A percentile compares a stretch with the other conserved stretches of the same genome.
Evolutionary conservation across 495 filamentous ascomycete species (phyloP).

Genomic region (Pseudomonodictys pantanalensis): DNA sequence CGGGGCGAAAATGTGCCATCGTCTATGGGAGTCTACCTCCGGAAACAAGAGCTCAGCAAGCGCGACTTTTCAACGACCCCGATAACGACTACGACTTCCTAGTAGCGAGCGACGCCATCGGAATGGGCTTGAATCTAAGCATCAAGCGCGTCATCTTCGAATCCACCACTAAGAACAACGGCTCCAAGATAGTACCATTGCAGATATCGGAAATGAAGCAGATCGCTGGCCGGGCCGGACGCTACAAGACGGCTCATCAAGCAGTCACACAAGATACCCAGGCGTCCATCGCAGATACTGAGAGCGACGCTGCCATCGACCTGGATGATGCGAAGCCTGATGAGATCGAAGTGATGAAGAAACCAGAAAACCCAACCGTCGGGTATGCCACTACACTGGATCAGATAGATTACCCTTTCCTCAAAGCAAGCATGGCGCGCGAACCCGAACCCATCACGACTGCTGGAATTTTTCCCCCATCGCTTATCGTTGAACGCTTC

Average conservation of each 20-base stretch:
- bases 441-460: constrained; percentile 64
- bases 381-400: constrained; percentile 84
- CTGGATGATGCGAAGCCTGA: constrained; percentile 7
- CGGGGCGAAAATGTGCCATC: constrained; percentile 77
- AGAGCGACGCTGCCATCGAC: not conserved
- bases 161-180: constrained; percentile 64
- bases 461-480: constrained; percentile 73
- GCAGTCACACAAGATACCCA: constrained; percentile 37
- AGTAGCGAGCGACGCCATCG: constrained; percentile 92
- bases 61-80: constrained; percentile 87
- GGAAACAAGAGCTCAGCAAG: constrained; percentile 88
- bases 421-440: constrained; percentile 59
- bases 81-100: constrained; percentile 92
- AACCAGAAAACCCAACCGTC: constrained; percentile 43
- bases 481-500: constrained; percentile 64
- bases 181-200: constrained; percentile 50
- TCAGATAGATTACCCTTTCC: constrained; percentile 59
- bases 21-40: constrained; percentile 92
- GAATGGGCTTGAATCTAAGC: constrained; percentile 95
- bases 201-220: constrained; percentile 82
- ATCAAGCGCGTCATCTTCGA: constrained; percentile 91
- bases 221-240: constrained; percentile 89
- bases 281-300: not conserved
- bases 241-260: constrained; percentile 70
- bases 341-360: not conserved